phyloP scores from a whole-genome alignment of 257 asterid genomes.

The Gentiana straminea region DNA sequence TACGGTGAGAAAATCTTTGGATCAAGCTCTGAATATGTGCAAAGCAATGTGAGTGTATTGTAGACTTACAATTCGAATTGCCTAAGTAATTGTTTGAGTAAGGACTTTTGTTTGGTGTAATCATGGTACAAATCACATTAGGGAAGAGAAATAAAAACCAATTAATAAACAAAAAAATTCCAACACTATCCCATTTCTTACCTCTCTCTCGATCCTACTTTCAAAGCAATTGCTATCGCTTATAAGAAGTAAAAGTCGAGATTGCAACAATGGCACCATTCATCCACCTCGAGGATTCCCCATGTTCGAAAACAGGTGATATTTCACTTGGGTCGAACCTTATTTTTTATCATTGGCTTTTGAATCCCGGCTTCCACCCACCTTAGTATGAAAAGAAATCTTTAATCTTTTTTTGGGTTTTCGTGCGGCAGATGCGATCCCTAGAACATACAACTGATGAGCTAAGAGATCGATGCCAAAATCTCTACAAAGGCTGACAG shows the following conservation, averaged over 20 bases:
- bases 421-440: conserved; percentile 51
- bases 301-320: conserved; percentile 88
- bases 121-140: no score
- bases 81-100: no score
- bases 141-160: no score
- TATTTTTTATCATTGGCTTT: background rate
- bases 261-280: conserved; percentile 44
- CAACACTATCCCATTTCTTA: no score
- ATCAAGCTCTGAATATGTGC: conserved; percentile 27
- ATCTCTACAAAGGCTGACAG: conserved; percentile 58
- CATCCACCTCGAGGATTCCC: conserved; percentile 88
- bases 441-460: conserved; percentile 76
- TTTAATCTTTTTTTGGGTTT: background rate
- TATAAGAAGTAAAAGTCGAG: no score
- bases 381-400: background rate
- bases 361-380: background rate
- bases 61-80: no score
- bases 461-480: conserved; percentile 86
- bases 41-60: conserved; percentile 22
- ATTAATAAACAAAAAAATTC: no score
- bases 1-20: conserved; percentile 26
- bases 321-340: background rate
- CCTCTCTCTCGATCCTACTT: no score
- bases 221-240: no score
- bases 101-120: no score